Evolutionary conservation across 805 yeast species (phyloP), one percentile per base, ranked within the genome.

Genomic region (Saccharomyces eubayanus): DNA sequence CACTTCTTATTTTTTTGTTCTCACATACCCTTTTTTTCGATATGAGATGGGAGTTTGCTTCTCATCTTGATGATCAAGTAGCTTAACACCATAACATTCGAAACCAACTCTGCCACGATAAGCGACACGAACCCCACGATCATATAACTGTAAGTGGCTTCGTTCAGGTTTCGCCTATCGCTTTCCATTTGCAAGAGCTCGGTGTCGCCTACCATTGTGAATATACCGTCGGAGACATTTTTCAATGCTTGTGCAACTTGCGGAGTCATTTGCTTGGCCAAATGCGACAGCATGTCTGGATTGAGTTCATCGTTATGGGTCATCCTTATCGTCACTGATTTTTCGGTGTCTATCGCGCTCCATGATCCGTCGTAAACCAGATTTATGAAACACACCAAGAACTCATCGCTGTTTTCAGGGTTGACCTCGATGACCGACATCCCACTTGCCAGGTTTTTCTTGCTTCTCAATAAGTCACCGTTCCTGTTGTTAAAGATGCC

Each of bases 341-440:
- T 64, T 20, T 53, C 57, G 8, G 56, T 48, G 52, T 68, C 71
- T 12, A 61, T 51, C 16, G 66, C 59, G 11, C 57, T 51, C 76
- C 76, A 73, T 3, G 75, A 71, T 2, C 63, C 59, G 57, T 73
- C 75, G 40, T 48, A 61, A 6, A 67, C 65, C 16, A 56, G 30
- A 52, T 72, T 72, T 5, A 55, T 48, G 16, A 71, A 58, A 53
- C 76, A 72, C 1, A 71, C 28, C 12, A 59, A 59, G 36, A 70
- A 53, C 8, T 28, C 30, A 2, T 49, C 47, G 31, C 54, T 46
- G 10, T 31, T 46, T 10, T 45, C 48, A 10, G 57, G 49, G 31
- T 52, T 51, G 14, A 57, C 49, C 48, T 60, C 53, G 46, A 67
- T 21, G 41, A 53, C 51, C 28, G 63, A 53, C 45, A 51, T 46